These are phyloP conservation scores for Rhodamnia argentea DNA, from an alignment of 345 rosid genomes.

Conservation along the genomic window DNA sequence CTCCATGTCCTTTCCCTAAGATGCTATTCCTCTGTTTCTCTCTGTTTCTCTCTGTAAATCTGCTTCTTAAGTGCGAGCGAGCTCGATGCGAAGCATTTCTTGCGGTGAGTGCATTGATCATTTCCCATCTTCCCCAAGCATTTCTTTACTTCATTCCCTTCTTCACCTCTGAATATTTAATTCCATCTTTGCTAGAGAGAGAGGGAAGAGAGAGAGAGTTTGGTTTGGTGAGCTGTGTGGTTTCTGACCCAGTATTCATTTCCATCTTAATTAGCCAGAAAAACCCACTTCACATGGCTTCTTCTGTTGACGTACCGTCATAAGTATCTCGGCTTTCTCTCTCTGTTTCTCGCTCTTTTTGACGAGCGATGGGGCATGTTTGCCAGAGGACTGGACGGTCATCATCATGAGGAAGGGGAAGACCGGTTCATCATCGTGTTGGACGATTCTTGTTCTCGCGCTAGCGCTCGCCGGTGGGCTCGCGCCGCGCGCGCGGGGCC, in stretches of 20 bases:
- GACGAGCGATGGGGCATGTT: conserved; percentile 13
- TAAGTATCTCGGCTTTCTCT: conserved; percentile 22
- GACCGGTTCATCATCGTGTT: not conserved
- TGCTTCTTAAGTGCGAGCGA: conserved; percentile 14
- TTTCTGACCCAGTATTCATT: not conserved
- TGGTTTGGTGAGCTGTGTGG: conserved; percentile 41
- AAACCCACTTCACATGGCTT: conserved; percentile 32
- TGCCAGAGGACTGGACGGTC: conserved; percentile 5
- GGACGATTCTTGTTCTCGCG: not conserved
- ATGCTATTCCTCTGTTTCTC: conserved; percentile 29
- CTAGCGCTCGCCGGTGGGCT: not conserved
- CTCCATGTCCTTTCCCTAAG: conserved; percentile 51
- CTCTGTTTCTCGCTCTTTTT: not conserved
- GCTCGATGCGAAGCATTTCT: not conserved
- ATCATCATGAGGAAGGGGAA: conserved; percentile 26
- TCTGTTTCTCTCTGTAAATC: not conserved
- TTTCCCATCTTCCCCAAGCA: not conserved
- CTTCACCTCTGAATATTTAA: not conserved
- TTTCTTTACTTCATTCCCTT: not conserved
- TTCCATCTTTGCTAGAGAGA: not conserved
- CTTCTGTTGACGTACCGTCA: conserved; percentile 4
- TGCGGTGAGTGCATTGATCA: conserved; percentile 1
- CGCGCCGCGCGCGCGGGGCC: conserved; percentile 5
- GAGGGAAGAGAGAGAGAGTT: not conserved
- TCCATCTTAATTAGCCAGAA: not conserved